Evolutionary conservation across 192 early-diverging fungal genomes (phyloP), one percentile per base, ranked within the genome.

Genomic region (Globomyces pollinis-pini): DNA sequence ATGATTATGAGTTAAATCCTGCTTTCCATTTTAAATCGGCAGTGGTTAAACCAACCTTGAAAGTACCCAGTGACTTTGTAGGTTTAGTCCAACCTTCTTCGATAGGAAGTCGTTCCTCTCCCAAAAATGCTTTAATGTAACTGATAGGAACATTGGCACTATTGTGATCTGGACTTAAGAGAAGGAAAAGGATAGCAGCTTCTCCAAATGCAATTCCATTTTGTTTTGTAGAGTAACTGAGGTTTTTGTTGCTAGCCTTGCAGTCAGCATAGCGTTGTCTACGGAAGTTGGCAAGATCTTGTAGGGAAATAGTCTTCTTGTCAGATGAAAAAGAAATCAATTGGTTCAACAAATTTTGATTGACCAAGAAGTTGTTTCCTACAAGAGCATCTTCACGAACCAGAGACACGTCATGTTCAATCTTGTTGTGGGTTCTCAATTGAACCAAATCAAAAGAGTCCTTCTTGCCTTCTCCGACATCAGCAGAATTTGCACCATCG

Each of bases 341-440:
- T 24, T 52, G 45, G 9, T 59, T 33, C 13, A 64, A 35, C 12
- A 72, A 56, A 4, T 11, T 53, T 16, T 29, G 18, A 30, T 66
- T 41, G 32, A 45, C 28, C 12, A 28, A 1, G 18, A 15, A 20
- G 59, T 60, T 62, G 61, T 74, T 61, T n/a, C 72, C 72, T 38
- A 74, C 53, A 39, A 20, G 35, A 18, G 20, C 28, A 50, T 74
- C 72, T 18, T 57, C 29, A 0, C 72, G 39, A 11, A 63, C 32
- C 24, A 74, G 52, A 28, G 67, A 70, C 4, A 60, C 60, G 29
- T 74, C 72, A 55, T 74, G 72, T 50, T 74, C 67, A 12, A 74
- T 63, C 16, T 20, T 32, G 28, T 44, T 44, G 57, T 63, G 61
- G 4, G 20, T 30, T 9, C 45, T 35, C 2, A 62, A 35, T 3